Percentiles rank a stretch among this genome's conserved stretches.
Conservation (phyloP, 148 eudicot genomes). For the Euryodendron excelsum region DNA sequence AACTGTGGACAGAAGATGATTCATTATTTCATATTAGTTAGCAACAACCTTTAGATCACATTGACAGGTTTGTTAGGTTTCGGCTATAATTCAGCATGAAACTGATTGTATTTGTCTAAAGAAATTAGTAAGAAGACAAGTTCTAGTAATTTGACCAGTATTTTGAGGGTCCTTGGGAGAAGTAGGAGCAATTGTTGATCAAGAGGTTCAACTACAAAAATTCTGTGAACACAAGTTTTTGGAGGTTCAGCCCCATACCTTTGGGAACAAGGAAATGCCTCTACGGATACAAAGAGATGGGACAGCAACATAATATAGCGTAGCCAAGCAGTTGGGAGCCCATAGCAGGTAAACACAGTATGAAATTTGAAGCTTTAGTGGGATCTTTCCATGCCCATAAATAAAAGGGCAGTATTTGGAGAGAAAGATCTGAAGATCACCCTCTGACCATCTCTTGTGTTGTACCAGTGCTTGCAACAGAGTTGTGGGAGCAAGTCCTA, state of each 20-base stretch:
- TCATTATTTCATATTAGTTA: not conserved
- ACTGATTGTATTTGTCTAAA: not conserved
- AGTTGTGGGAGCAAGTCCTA: conserved; percentile 7
- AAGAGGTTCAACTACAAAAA: not conserved
- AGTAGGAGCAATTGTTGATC: no score
- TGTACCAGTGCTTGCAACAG: not conserved
- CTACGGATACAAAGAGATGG: conserved; percentile 17
- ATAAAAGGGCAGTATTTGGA: conserved; percentile 22
- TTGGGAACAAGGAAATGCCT: conserved; percentile 24
- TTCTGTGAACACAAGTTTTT: not conserved
- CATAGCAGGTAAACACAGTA: conserved; percentile 20
- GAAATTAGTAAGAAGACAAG: no score
- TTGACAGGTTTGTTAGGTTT: not conserved
- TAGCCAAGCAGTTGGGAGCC: conserved; percentile 25
- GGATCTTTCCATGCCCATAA: conserved; percentile 21
- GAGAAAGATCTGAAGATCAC: conserved; percentile 17
- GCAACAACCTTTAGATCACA: not conserved
- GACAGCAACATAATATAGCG: conserved; percentile 20
- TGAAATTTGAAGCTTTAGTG: conserved; percentile 9
- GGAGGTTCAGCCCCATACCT: conserved; percentile 17
- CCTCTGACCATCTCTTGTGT: conserved; percentile 11
- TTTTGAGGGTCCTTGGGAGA: not conserved
- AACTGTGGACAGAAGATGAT: conserved; percentile 22
- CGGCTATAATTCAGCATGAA: not conserved
- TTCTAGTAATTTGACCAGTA: not conserved